phyloP scores from a whole-genome alignment of 2,329 filamentous ascomycete species.

The Simplicillium sp. region DNA sequence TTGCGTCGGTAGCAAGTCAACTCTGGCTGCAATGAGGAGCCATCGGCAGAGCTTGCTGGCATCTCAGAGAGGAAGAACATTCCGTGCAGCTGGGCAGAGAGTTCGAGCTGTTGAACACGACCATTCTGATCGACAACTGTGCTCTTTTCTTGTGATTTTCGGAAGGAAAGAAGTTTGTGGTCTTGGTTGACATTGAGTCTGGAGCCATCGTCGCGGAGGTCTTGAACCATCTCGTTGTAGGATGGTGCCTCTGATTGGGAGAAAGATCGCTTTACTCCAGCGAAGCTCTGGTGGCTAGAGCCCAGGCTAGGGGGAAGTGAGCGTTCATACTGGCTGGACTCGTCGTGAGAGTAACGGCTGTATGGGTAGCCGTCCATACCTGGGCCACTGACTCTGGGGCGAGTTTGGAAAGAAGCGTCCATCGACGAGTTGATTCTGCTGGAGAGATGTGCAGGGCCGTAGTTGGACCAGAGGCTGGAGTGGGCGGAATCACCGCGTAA shows the following conservation, averaged over 20 bases:
- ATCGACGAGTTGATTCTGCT: conserved; percentile 40
- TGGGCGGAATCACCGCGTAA: conserved; percentile 50
- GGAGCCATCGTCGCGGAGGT: conserved; percentile 47
- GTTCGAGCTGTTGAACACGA: conserved; percentile 50
- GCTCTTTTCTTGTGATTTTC: conserved; percentile 47
- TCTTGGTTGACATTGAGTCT: conserved; percentile 50
- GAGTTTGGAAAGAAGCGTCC: conserved; percentile 36
- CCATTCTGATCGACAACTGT: conserved; percentile 51
- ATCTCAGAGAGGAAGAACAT: conserved; percentile 86
- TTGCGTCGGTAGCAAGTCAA: conserved; percentile 94
- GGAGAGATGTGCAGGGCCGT: conserved; percentile 44
- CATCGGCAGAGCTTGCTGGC: conserved; percentile 52
- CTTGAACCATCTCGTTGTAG: conserved; percentile 53
- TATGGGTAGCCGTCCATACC: conserved; percentile 43
- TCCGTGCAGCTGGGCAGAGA: conserved; percentile 69
- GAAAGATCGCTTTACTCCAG: conserved; percentile 48
- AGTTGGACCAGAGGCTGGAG: conserved; percentile 49
- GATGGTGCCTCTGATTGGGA: conserved; percentile 44
- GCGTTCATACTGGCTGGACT: conserved; percentile 43
- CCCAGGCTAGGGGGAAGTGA: conserved; percentile 35
- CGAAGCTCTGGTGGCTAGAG: conserved; percentile 40
- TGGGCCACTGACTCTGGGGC: conserved; percentile 36
- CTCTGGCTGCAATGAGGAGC: conserved; percentile 59
- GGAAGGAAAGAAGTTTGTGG: conserved; percentile 51
- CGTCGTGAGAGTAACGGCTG: conserved; percentile 44